Base-by-base conservation (phyloP, 2,329 filamentous ascomycete species). In the Laburnicola sp. region DNA sequence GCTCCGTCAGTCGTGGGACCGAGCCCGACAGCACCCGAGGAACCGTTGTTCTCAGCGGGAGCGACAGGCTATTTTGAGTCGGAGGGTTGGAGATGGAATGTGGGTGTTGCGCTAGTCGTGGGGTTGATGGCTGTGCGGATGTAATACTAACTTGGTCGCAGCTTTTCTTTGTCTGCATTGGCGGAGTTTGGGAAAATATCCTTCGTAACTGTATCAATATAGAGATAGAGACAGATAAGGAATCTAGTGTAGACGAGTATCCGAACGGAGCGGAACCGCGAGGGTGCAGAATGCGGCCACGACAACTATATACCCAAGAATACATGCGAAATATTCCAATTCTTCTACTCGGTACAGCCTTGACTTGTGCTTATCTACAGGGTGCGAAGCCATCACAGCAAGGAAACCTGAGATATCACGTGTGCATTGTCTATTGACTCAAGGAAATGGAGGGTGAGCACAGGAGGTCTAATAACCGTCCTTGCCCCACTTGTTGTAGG, bases 401-500 rank as follows among this genome's bases (percentile, higher is more conserved):
- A 54, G 37, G 52, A 44, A 54, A 54, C 45, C 6, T 46, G 45
- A 35, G 52, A 31, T 45, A 34, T 46, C 35, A 34, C 35, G 37
- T 50, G 46, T 51, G 52, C 38, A 56, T 37, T 57, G 49, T 59
- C 48, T 53, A 50, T 47, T 48, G 49, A 54, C 48, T 45, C 45
- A 55, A 51, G 37, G 31, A 49, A 51, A 51, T 32, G 45, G 42
- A 26, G 35, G 23, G 31, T 45, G 45, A 37, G 30, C 34, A 37
- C 40, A 34, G 42, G 38, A 28, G 23, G 23, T 37, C 31, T 66
- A 73, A 78, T 88, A 97, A 65, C 91, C 92, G 64, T 97, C 94
- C 86, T 97, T 97, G 76, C 94, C 94, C 86, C 90, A 97, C 83
- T 99, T 99, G 89, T 99, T 99, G 86, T 88, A 97, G 80, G 88